These are phyloP conservation scores for Penicillium griseofulvum DNA, from an alignment of 2,329 filamentous ascomycete species.

Conservation along the genomic window DNA sequence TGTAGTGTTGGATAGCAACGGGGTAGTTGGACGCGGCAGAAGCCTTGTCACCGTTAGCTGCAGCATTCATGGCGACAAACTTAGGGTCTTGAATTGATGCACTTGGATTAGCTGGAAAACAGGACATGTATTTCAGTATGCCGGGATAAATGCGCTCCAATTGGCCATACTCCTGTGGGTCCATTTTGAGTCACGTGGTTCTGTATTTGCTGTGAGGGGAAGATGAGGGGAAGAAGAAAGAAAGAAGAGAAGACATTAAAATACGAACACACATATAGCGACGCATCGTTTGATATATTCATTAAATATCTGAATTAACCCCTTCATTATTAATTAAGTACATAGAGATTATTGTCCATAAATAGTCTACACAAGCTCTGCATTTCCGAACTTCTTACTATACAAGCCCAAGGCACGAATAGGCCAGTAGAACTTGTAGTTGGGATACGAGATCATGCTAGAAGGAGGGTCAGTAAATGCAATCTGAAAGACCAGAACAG, in stretches of 20 bases:
- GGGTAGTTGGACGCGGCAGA: conserved; percentile 63
- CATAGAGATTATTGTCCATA: neutral
- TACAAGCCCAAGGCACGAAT: conserved; percentile 94
- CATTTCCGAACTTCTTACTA: conserved; percentile 67
- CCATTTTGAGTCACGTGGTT: neutral
- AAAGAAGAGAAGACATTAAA: neutral
- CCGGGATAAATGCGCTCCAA: neutral
- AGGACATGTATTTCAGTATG: neutral
- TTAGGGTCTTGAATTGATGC: neutral
- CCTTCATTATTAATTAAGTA: conserved; percentile 8
- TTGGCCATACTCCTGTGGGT: neutral
- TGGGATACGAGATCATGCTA: conserved; percentile 96
- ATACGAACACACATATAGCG: neutral
- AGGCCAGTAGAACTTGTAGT: conserved; percentile 97
- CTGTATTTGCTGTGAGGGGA: neutral
- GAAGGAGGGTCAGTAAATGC: conserved; percentile 18
- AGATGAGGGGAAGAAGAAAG: neutral
- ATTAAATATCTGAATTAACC: neutral
- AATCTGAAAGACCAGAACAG: neutral
- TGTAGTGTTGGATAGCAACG: conserved; percentile 66
- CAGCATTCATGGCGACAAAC: conserved; percentile 48
- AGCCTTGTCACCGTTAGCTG: conserved; percentile 59
- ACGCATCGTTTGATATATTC: neutral
- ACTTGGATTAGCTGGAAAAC: neutral
- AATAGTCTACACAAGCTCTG: conserved; percentile 47